Conservation (phyloP, 495 filamentous ascomycete species). For the Hamigera avellanea region DNA sequence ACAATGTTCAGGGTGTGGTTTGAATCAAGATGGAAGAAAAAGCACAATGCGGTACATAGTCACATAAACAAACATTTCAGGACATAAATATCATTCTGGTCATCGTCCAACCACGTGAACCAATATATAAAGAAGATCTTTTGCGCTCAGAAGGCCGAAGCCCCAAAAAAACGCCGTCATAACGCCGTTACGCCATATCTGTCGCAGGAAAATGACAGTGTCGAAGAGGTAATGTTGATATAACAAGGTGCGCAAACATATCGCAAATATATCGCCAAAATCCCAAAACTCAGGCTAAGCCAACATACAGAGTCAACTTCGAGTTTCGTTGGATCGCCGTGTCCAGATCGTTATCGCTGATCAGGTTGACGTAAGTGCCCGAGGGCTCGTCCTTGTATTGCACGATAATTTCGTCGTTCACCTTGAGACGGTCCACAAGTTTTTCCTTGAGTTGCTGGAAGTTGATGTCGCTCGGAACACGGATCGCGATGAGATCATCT, state of each 20-base stretch:
- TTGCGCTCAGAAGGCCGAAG: conserved; percentile 12
- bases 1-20: conserved; percentile 3
- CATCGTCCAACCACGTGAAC: conserved; percentile 17
- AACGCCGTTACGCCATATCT: conserved; percentile 22
- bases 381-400: conserved; percentile 82
- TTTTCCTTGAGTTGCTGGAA: conserved; percentile 74
- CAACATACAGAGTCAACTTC: conserved; percentile 74
- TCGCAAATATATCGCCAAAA: background rate
- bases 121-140: conserved; percentile 3
- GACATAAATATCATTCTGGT: conserved; percentile 11
- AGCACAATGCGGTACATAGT: conserved; percentile 11
- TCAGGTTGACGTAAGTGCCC: conserved; percentile 57
- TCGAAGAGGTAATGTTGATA: conserved; percentile 11
- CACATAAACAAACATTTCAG: conserved; percentile 19
- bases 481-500: conserved; percentile 82
- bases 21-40: conserved; percentile 7
- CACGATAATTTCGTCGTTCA: conserved; percentile 59
- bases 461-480: conserved; percentile 68
- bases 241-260: conserved; percentile 3
- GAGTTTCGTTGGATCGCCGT: conserved; percentile 70
- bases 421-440: conserved; percentile 63
- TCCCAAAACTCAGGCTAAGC: conserved; percentile 24
- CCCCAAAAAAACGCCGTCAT: conserved; percentile 6
- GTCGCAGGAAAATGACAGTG: conserved; percentile 3
- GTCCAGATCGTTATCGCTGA: conserved; percentile 71